Evolutionary conservation across 208 protist species (phyloP).

Genomic region (Leptomonas seymouri): DNA sequence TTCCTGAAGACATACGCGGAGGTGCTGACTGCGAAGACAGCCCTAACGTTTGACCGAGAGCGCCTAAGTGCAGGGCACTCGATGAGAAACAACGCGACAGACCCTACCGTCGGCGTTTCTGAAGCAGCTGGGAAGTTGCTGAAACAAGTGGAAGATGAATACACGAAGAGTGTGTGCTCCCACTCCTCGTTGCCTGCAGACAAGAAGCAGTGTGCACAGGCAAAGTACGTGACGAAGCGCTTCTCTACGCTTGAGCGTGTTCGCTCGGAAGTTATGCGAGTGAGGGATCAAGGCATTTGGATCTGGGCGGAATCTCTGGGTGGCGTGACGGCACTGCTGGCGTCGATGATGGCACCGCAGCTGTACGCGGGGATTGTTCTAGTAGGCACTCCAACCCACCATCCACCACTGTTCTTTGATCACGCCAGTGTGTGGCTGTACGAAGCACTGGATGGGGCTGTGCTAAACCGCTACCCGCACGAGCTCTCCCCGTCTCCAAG

Average conservation of each 20-base stretch:
- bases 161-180: slow-evolving; percentile 40
- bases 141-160: slow-evolving; percentile 43
- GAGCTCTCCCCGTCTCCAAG: not conserved
- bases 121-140: slow-evolving; percentile 22
- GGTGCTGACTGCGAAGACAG: slow-evolving; percentile 27
- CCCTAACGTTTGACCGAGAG: slow-evolving; percentile 12
- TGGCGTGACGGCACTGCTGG: slow-evolving; percentile 56
- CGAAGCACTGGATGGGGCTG: slow-evolving; percentile 45
- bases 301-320: slow-evolving; percentile 79
- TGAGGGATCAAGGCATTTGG: slow-evolving; percentile 58
- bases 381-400: slow-evolving; percentile 64
- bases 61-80: slow-evolving; percentile 12
- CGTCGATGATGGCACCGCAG: slow-evolving; percentile 56
- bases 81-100: slow-evolving; percentile 4
- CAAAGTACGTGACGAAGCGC: slow-evolving; percentile 33
- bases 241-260: slow-evolving; percentile 53
- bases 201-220: slow-evolving; percentile 32
- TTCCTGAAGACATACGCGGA: slow-evolving; percentile 51
- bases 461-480: slow-evolving; percentile 27
- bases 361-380: slow-evolving; percentile 71
- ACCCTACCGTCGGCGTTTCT: slow-evolving; percentile 8
- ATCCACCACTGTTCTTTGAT: slow-evolving; percentile 78
- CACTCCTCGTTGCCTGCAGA: slow-evolving; percentile 13
- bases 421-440: slow-evolving; percentile 53
- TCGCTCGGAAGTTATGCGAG: slow-evolving; percentile 50